These are phyloP conservation scores for Akanthomyces lecanii DNA, from an alignment of 2,329 filamentous ascomycete species.

Conservation along the genomic window DNA sequence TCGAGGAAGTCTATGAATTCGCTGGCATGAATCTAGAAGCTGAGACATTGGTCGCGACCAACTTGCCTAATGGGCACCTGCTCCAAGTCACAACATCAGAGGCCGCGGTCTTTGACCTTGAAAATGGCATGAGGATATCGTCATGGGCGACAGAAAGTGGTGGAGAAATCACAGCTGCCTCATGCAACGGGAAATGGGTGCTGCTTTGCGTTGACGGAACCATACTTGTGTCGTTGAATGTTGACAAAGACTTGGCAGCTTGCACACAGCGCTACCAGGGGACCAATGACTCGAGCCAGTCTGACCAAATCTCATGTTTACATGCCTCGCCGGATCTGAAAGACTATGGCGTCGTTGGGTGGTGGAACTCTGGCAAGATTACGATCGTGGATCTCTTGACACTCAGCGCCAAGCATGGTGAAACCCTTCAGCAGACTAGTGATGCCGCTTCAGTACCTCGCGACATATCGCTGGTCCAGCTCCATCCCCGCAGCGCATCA, in stretches of 20 bases:
- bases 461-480: constrained; percentile 72
- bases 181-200: constrained; percentile 65
- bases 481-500: constrained; percentile 57
- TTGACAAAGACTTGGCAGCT: constrained; percentile 54
- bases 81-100: constrained; percentile 71
- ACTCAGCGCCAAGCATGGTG: constrained; percentile 61
- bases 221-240: constrained; percentile 64
- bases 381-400: constrained; percentile 67
- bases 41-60: constrained; percentile 67
- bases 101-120: constrained; percentile 59
- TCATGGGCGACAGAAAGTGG: constrained; percentile 52
- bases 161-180: constrained; percentile 69
- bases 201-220: constrained; percentile 73
- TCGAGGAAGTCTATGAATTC: constrained; percentile 82
- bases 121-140: constrained; percentile 49
- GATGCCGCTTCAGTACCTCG: constrained; percentile 77
- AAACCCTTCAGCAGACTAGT: constrained; percentile 53
- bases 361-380: constrained; percentile 80
- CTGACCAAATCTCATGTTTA: constrained; percentile 79
- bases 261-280: constrained; percentile 58
- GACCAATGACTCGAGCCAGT: constrained; percentile 43
- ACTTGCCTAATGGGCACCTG: constrained; percentile 58
- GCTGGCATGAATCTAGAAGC: constrained; percentile 64
- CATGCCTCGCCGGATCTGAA: constrained; percentile 63
- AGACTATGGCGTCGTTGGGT: constrained; percentile 73